Conservation (phyloP, 495 filamentous ascomycete species). For the Poronia punctata region DNA sequence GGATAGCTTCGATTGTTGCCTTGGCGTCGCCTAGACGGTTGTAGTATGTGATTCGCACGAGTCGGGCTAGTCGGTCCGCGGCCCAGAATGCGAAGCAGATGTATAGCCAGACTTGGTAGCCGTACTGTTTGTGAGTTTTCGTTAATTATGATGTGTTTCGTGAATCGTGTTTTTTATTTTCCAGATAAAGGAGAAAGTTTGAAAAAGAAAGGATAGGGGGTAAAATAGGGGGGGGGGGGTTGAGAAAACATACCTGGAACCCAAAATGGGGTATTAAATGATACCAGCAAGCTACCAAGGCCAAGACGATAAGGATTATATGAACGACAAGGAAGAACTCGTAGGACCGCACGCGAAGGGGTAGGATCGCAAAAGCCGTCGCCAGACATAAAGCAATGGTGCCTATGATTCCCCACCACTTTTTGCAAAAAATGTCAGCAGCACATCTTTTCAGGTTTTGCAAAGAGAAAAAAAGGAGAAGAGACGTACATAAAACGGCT, state of each 20-base stretch:
- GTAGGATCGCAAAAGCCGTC: slow-evolving; percentile 15
- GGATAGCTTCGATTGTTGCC: slow-evolving; percentile 21
- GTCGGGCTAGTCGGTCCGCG: slow-evolving; percentile 35
- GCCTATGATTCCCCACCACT: slow-evolving; percentile 32
- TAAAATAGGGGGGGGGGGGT: no score
- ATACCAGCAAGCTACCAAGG: slow-evolving; percentile 36
- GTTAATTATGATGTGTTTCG: no score
- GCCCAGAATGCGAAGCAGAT: slow-evolving; percentile 35
- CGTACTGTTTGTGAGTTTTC: no score
- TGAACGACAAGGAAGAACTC: slow-evolving; percentile 38
- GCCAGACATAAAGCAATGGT: slow-evolving; percentile 18
- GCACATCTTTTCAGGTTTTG: neutral
- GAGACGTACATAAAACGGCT: slow-evolving; percentile 6
- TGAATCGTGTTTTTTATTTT: no score
- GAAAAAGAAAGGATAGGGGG: no score
- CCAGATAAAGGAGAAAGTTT: no score
- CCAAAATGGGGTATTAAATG: slow-evolving; percentile 26
- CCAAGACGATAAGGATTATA: slow-evolving; percentile 30
- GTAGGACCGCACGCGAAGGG: slow-evolving; percentile 26
- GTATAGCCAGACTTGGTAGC: slow-evolving; percentile 43
- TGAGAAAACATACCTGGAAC: slow-evolving; percentile 4
- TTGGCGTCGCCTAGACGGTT: slow-evolving; percentile 38
- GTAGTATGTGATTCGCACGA: slow-evolving; percentile 32
- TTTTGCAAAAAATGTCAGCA: slow-evolving; percentile 14
- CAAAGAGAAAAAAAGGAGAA: no score